These are phyloP conservation scores for Fonsecaea erecta DNA, from an alignment of 2,329 filamentous ascomycete species.

Conservation along the genomic window DNA sequence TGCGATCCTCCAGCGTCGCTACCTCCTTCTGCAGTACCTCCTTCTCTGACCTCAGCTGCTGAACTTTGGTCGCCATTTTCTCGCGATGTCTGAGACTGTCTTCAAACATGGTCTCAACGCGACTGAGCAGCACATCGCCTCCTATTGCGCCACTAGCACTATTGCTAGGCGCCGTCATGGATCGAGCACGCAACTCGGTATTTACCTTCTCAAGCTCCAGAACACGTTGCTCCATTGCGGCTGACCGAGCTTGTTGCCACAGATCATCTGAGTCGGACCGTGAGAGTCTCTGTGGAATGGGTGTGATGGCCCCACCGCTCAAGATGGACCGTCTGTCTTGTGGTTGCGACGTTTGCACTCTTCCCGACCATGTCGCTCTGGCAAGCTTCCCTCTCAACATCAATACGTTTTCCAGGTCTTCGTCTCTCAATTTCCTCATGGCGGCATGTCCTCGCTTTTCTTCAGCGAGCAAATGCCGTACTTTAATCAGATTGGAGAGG, in stretches of 20 bases:
- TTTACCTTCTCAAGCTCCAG: conserved; percentile 50
- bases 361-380: conserved; percentile 45
- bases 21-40: conserved; percentile 47
- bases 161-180: background rate
- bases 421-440: conserved; percentile 48
- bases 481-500: conserved; percentile 50
- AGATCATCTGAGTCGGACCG: conserved; percentile 44
- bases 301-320: conserved; percentile 37
- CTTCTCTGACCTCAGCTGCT: conserved; percentile 48
- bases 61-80: conserved; percentile 44
- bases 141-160: background rate
- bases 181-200: conserved; percentile 42
- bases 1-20: conserved; percentile 48
- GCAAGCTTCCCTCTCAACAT: conserved; percentile 47
- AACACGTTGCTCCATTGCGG: conserved; percentile 50
- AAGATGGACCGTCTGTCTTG: background rate
- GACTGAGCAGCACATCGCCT: conserved; percentile 37
- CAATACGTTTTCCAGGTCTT: conserved; percentile 49
- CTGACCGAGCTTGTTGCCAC: conserved; percentile 49
- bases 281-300: conserved; percentile 35
- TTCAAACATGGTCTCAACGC: conserved; percentile 47
- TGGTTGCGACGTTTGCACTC: conserved; percentile 8
- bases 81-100: conserved; percentile 48
- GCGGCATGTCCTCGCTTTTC: conserved; percentile 47
- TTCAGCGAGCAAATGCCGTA: conserved; percentile 47